Percentiles rank a stretch among this genome's conserved stretches.
Conservation (phyloP, 768 basidiomycete genomes). For the Tulasnella sp. region DNA sequence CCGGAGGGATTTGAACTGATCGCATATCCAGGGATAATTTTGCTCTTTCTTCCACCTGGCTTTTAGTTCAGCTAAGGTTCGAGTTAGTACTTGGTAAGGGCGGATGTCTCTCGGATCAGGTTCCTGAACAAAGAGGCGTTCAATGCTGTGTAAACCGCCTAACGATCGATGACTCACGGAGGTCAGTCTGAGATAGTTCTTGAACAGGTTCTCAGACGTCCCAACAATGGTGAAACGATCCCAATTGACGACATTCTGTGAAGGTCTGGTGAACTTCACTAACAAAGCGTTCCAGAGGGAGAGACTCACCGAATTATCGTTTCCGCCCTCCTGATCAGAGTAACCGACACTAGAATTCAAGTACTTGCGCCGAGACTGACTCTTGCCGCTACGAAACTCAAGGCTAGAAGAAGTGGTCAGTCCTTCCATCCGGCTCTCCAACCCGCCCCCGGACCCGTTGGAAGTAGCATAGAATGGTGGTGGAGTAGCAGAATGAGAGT, state of each 20-base stretch:
- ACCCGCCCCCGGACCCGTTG: slow-evolving; percentile 21
- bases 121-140: slow-evolving; percentile 43
- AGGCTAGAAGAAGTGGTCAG: slow-evolving; percentile 14
- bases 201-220: slow-evolving; percentile 78
- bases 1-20: slow-evolving; percentile 93
- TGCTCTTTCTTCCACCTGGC: slow-evolving; percentile 69
- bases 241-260: slow-evolving; percentile 91
- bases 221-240: slow-evolving; percentile 93
- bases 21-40: slow-evolving; percentile 85
- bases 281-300: background rate
- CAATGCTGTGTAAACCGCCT: background rate
- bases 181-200: slow-evolving; percentile 89
- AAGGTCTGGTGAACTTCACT: background rate
- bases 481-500: slow-evolving; percentile 1
- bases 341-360: slow-evolving; percentile 16
- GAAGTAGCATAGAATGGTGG: background rate
- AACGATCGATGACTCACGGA: slow-evolving; percentile 37
- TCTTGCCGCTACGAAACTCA: slow-evolving; percentile 9
- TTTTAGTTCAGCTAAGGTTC: slow-evolving; percentile 79
- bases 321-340: slow-evolving; percentile 12
- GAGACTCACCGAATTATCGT: slow-evolving; percentile 16
- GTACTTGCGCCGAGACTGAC: slow-evolving; percentile 46
- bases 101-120: slow-evolving; percentile 91
- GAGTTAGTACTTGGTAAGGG: slow-evolving; percentile 69
- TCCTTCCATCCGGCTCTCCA: slow-evolving; percentile 23